Base-by-base conservation (phyloP, 768 basidiomycete genomes). In the Dacryopinax primogenitus region DNA sequence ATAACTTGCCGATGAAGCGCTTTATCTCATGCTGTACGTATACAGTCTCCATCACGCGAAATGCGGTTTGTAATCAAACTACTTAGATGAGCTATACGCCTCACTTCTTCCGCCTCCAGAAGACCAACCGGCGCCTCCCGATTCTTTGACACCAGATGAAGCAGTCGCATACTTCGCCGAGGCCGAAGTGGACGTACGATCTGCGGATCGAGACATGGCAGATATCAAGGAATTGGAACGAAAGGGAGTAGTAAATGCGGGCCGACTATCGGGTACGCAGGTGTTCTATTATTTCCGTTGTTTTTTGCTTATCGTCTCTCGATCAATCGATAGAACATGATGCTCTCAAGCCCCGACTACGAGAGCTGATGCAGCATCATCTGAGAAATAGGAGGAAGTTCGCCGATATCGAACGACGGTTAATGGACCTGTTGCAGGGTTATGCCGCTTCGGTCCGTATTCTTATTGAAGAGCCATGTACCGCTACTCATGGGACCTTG, bases 111-210 rank as follows among this genome's bases (percentile, higher is more conserved):
- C 51, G 4, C 51, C 51, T 11, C 30, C 51, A 9, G 51, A 58
- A 28, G 51, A 58, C 30, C 51, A 58, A 30, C 51, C 51, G 9
- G 51, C 51, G 18, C 51, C 51, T 26, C 51, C 51, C 23, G 51
- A 58, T 9, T 58, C 51, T 3, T 58, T 58, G 26, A 58, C 51
- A 9, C 51, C 51, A 6, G 51, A 58, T 15, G 51, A 58, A 58
- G 51, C 51, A 15, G 51, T 30, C 26, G 18, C 18, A 11, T 58
- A 58, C 51, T 74, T 91, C 11, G 74, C 80, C 0, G 90, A 92
- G 70, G 87, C 92, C 84, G 90, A 91, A 68, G 82, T 84, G 2
- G 90, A 92, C 63, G 84, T 92, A 62, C 88, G 90, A 33, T 82
- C 84, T 33, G 90, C 88, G 11, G 90, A 92, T 69, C 82, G 86